Conservation (phyloP, 108 stramenopile species). For the Skeletonema menzelii region DNA sequence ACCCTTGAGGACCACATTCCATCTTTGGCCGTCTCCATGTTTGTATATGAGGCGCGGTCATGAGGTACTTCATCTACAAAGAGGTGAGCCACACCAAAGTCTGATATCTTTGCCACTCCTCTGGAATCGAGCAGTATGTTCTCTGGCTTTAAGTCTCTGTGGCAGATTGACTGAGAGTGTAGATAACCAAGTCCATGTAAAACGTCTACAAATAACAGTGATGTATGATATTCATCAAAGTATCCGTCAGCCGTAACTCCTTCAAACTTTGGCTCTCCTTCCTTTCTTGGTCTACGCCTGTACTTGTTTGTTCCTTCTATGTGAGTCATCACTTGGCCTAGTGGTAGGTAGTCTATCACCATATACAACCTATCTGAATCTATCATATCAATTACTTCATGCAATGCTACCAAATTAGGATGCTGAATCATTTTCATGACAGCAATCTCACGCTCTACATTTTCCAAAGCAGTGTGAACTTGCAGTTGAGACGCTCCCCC, state of each 20-base stretch:
- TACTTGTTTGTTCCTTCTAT: constrained; percentile 55
- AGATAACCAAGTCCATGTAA: constrained; percentile 81
- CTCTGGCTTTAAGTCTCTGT: constrained; percentile 85
- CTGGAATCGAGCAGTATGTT: constrained; percentile 71
- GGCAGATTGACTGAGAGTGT: constrained; percentile 75
- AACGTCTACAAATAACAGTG: constrained; percentile 78
- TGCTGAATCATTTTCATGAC: constrained; percentile 85
- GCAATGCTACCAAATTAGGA: constrained; percentile 72
- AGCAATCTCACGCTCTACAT: constrained; percentile 83
- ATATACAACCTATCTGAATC: constrained; percentile 73
- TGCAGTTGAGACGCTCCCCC: constrained; percentile 49
- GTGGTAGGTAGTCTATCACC: constrained; percentile 82
- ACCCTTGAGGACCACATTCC: background rate
- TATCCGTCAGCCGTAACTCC: constrained; percentile 51
- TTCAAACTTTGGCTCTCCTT: constrained; percentile 15
- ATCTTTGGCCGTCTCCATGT: constrained; percentile 2
- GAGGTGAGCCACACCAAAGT: constrained; percentile 86
- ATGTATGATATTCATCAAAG: constrained; percentile 69
- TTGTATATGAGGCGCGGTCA: background rate
- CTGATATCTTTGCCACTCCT: constrained; percentile 75
- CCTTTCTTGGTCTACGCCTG: constrained; percentile 29
- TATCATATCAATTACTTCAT: constrained; percentile 80
- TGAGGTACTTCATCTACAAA: constrained; percentile 65
- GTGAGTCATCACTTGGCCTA: constrained; percentile 82
- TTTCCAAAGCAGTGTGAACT: constrained; percentile 69